phyloP scores from a whole-genome alignment of 208 protist genomes.

The Strigomonas galati region DNA sequence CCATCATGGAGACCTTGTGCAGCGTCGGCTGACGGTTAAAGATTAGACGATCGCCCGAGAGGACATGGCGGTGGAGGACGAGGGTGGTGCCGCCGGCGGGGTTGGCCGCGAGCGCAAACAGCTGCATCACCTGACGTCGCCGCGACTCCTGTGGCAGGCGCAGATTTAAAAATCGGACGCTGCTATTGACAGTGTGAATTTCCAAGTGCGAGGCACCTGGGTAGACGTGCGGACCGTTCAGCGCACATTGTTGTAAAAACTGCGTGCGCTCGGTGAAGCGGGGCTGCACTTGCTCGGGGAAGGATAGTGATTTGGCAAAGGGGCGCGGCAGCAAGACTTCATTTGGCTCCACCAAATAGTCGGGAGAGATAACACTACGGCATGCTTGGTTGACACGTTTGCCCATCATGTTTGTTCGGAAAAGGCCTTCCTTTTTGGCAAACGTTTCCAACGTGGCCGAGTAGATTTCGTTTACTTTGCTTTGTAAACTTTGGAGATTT shows the following conservation, averaged over 20 bases:
- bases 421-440: conserved; percentile 99
- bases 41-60: conserved; percentile 97
- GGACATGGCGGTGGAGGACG: conserved; percentile 96
- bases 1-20: conserved; percentile 99
- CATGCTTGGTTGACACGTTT: conserved; percentile 99
- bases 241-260: conserved; percentile 93
- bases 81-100: conserved; percentile 31
- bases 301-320: conserved; percentile 96
- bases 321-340: conserved; percentile 93
- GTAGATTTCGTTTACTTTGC: conserved; percentile 82
- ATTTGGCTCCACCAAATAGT: conserved; percentile 96
- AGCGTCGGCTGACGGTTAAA: conserved; percentile 99
- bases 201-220: conserved; percentile 98
- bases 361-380: conserved; percentile 99
- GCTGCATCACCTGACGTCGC: conserved; percentile 73
- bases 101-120: conserved; percentile 75
- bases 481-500: conserved; percentile 84
- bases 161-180: conserved; percentile 79
- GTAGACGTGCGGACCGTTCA: conserved; percentile 97
- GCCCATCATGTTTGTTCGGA: conserved; percentile 99
- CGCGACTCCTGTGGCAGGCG: conserved; percentile 63
- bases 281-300: conserved; percentile 91
- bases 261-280: conserved; percentile 64
- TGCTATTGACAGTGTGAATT: conserved; percentile 59
- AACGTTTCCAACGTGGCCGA: conserved; percentile 82